Conservation (phyloP, 495 filamentous ascomycete species). For the Polyplosphaeria fusca region DNA sequence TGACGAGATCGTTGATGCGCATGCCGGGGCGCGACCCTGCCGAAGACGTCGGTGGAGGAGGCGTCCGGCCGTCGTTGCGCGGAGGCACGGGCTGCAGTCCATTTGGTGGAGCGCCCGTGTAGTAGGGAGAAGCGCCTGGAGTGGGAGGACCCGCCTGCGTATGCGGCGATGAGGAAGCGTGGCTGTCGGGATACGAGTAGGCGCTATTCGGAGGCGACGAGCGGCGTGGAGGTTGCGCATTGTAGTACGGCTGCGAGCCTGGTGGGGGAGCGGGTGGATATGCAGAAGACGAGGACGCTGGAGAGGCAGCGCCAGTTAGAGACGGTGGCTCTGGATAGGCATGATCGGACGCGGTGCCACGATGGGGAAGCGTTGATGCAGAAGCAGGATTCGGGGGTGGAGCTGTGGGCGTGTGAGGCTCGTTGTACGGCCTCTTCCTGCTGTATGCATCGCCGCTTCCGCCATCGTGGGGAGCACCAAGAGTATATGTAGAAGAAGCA, state of each 20-base stretch:
- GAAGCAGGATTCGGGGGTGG: slow-evolving; percentile 42
- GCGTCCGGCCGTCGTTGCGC: slow-evolving; percentile 29
- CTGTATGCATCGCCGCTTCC: slow-evolving; percentile 24
- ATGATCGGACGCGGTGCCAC: slow-evolving; percentile 29
- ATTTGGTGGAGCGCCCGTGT: slow-evolving; percentile 8
- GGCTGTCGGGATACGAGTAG: slow-evolving; percentile 38
- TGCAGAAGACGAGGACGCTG: slow-evolving; percentile 36
- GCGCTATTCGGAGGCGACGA: slow-evolving; percentile 36
- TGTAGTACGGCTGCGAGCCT: slow-evolving; percentile 37
- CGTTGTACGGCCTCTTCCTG: slow-evolving; percentile 39
- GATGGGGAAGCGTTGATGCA: slow-evolving; percentile 31
- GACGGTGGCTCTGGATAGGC: slow-evolving; percentile 39
- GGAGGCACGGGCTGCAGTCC: slow-evolving; percentile 21
- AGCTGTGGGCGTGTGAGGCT: slow-evolving; percentile 43
- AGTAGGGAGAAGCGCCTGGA: slow-evolving; percentile 24
- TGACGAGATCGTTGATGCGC: slow-evolving; percentile 37
- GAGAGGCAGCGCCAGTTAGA: slow-evolving; percentile 42
- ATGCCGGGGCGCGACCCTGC: slow-evolving; percentile 24
- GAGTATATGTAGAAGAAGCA: slow-evolving; percentile 20
- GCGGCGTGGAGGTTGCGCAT: slow-evolving; percentile 34
- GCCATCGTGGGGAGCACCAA: slow-evolving; percentile 35
- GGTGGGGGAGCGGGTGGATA: slow-evolving; percentile 35
- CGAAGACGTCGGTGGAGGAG: slow-evolving; percentile 27
- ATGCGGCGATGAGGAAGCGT: slow-evolving; percentile 41
- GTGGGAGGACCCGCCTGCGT: slow-evolving; percentile 35